A percentile compares a stretch with the other conserved stretches of the same genome.
Conservation (phyloP, 23 red algal species). For the Cyanidiococcus yangmingshanensis region DNA sequence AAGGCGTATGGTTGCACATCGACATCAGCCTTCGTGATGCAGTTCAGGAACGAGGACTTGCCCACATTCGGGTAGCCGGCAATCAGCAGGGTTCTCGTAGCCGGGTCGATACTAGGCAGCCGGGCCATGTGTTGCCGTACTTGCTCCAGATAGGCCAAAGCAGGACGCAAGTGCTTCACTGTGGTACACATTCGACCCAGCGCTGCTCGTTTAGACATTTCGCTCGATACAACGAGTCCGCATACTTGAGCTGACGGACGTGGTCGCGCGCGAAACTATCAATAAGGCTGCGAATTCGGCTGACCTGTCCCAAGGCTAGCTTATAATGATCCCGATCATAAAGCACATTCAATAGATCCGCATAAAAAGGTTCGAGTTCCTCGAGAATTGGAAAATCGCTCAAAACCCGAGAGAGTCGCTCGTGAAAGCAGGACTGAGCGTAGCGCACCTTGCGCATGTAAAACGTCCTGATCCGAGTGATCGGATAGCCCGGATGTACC, state of each 20-base stretch:
- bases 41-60: conserved; percentile 97
- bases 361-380: conserved; percentile 90
- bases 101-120: conserved; percentile 82
- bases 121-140: conserved; percentile 91
- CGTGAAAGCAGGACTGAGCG: conserved; percentile 83
- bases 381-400: conserved; percentile 82
- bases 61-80: conserved; percentile 93
- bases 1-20: conserved; percentile 98
- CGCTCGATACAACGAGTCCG: conserved; percentile 82
- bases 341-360: conserved; percentile 86
- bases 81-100: conserved; percentile 68
- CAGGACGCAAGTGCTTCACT: conserved; percentile 52
- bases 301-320: conserved; percentile 80
- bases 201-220: conserved; percentile 90
- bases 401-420: conserved; percentile 69
- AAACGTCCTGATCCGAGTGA: conserved; percentile 70
- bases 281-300: conserved; percentile 52
- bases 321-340: conserved; percentile 98
- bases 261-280: conserved; percentile 81
- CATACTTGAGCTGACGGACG: conserved; percentile 76
- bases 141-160: conserved; percentile 80
- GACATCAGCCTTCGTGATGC: conserved; percentile 73
- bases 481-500: conserved; percentile 77
- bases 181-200: conserved; percentile 87
- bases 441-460: conserved; percentile 96